These are phyloP conservation scores for Plasmodium blacklocki DNA, from an alignment of 169 alveolate species.

Conservation along the genomic window DNA sequence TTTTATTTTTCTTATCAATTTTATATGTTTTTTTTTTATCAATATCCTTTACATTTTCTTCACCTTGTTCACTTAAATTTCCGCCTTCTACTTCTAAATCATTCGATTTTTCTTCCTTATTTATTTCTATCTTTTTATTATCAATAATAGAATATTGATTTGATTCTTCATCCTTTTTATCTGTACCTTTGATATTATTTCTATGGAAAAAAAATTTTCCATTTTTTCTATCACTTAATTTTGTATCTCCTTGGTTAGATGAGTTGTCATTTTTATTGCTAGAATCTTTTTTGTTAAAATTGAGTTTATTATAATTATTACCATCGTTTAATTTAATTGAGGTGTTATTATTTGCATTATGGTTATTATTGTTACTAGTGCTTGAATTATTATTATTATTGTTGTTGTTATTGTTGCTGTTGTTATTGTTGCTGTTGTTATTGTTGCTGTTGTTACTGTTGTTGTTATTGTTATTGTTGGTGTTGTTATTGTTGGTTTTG, in stretches of 20 bases:
- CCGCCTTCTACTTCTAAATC: not conserved
- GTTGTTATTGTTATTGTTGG: not conserved
- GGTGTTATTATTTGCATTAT: not conserved
- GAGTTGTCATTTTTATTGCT: slow-evolving; percentile 1
- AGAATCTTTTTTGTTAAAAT: slow-evolving; percentile 10
- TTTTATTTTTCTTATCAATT: slow-evolving; percentile 34
- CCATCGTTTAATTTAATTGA: slow-evolving; percentile 7
- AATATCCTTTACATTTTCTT: slow-evolving; percentile 14
- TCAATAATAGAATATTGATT: not conserved
- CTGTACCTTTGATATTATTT: slow-evolving; percentile 31
- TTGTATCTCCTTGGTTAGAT: slow-evolving; percentile 1
- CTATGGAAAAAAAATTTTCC: slow-evolving; percentile 23
- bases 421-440: not conserved
- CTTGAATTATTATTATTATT: not conserved
- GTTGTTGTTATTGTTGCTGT: not conserved
- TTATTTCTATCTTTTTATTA: slow-evolving; percentile 10
- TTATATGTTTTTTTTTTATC: slow-evolving; percentile 14
- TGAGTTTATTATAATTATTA: not conserved
- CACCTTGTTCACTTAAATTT: slow-evolving; percentile 1
- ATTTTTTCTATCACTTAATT: slow-evolving; percentile 20
- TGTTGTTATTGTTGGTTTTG: not conserved
- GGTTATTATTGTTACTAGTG: slow-evolving; percentile 4
- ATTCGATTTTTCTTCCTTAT: slow-evolving; percentile 2
- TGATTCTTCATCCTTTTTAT: slow-evolving; percentile 17
- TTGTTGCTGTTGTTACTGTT: not conserved